These are phyloP conservation scores for Dryas drummondii DNA, from an alignment of 306 rosid genomes.

Conservation along the genomic window DNA sequence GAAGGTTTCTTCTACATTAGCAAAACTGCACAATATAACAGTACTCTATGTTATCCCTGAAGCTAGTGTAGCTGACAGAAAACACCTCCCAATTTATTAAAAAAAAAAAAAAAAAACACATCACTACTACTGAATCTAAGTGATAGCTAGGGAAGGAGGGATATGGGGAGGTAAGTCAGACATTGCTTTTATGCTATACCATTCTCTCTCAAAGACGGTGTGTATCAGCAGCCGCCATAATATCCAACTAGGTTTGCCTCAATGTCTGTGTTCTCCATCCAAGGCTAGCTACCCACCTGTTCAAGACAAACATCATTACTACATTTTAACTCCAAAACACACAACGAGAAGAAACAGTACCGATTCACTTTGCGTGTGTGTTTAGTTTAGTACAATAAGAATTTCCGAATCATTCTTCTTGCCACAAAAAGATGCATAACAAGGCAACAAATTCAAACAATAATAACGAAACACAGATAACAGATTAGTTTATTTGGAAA, in stretches of 20 bases:
- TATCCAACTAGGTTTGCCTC: slow-evolving; percentile 11
- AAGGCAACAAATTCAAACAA: no score
- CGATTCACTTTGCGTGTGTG: no score
- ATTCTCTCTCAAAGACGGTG: background rate
- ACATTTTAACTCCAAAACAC: background rate
- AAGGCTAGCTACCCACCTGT: background rate
- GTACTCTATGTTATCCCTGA: slow-evolving; percentile 23
- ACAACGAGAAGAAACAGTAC: background rate
- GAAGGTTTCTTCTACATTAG: slow-evolving; percentile 25
- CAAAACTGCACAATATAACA: slow-evolving; percentile 33
- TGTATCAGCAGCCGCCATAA: background rate
- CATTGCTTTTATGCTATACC: slow-evolving; percentile 24
- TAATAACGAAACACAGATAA: no score
- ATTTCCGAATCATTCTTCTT: no score
- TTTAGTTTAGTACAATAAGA: no score
- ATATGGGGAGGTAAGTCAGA: slow-evolving; percentile 17
- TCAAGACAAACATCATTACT: background rate
- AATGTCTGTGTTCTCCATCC: background rate
- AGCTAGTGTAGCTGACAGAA: slow-evolving; percentile 14
- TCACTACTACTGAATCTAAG: background rate
- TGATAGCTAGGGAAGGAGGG: background rate
- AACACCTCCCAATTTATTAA: slow-evolving; percentile 49
- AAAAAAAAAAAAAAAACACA: slow-evolving; percentile 4
- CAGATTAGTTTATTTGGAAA: no score
- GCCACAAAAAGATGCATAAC: no score